Evolutionary conservation across 2,329 filamentous ascomycete species (phyloP).

Genomic region (Alternaria longipes): DNA sequence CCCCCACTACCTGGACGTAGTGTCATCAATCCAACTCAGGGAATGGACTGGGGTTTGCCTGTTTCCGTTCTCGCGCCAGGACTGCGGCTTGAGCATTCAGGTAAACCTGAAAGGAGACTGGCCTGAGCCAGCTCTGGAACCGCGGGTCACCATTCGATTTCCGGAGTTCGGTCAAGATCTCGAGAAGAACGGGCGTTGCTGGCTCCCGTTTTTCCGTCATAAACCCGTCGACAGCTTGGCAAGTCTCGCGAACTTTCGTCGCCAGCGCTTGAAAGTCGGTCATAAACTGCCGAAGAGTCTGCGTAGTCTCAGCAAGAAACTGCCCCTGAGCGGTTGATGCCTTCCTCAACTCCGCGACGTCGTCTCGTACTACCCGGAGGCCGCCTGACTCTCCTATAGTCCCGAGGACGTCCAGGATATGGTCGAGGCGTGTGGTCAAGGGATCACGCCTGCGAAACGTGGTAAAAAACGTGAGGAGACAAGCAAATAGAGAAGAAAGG

Average conservation of each 20-base stretch:
- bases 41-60: conserved; percentile 23
- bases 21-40: conserved; percentile 24
- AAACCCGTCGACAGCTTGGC: conserved; percentile 6
- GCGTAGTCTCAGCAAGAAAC: conserved; percentile 1
- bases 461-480: neutral
- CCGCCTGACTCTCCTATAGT: neutral
- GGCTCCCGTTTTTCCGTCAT: conserved; percentile 2
- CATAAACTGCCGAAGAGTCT: conserved; percentile 13
- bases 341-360: neutral
- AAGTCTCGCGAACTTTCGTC: conserved; percentile 10
- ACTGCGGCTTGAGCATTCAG: conserved; percentile 12
- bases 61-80: conserved; percentile 22
- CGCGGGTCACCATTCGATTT: neutral
- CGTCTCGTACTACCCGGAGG: neutral
- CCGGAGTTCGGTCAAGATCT: conserved; percentile 15
- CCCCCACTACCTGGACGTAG: conserved; percentile 1
- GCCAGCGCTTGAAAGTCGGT: conserved; percentile 17
- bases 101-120: conserved; percentile 15
- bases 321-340: neutral
- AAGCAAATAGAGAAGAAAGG: neutral
- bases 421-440: neutral
- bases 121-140: conserved; percentile 20
- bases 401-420: neutral
- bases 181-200: conserved; percentile 12
- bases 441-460: neutral